Evolutionary conservation across 2,329 filamentous ascomycete genomes (phyloP), one percentile per base, ranked within the genome.

Genomic region (Colletotrichum ledebouriae): DNA sequence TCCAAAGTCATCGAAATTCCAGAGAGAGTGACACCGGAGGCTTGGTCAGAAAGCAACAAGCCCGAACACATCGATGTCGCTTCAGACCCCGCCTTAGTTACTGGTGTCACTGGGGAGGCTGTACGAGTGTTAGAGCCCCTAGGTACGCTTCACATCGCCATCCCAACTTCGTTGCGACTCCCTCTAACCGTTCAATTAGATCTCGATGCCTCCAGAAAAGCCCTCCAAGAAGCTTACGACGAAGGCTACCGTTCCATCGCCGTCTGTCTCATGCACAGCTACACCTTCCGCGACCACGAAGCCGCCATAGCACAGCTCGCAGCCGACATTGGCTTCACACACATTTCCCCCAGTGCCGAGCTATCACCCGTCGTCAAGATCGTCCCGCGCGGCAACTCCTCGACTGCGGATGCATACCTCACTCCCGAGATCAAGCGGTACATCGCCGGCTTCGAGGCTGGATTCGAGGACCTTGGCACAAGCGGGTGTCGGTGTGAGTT

Each of bases 341-440:
- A 92, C 76, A 86, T 92, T 68, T 90, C 87, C 70, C 65, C 65
- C 20, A 67, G 65, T 46, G 60, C 65, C 9, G 65, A 67, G 46
- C 78, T 92, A 42, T 90, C 88, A 60, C 88, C 90, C 71, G 85
- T 90, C 75, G 81, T 92, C 44, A 94, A 94, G 79, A 83, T 94
- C 22, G 89, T 94, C 0, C 89, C 92, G 13, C 82, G 92, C 71
- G 90, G 90, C 1, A 94, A 91, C 1, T 94, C 91, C 17, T 91
- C 92, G 1, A 93, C 90, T 71, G 92, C 91, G 6, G 92, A 94
- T 78, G 92, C 92, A 6, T 95, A 94, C 75, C 84, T 94, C 12
- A 94, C 92, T 0, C 92, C 92, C 0, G 77, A 88, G 1, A 92
- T 92, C 71, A 86, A 88, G 70, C 90, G 90, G 73, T 93, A 92